phyloP scores from a whole-genome alignment of 495 filamentous ascomycete species.

The Thermothielavioides terrestris region DNA sequence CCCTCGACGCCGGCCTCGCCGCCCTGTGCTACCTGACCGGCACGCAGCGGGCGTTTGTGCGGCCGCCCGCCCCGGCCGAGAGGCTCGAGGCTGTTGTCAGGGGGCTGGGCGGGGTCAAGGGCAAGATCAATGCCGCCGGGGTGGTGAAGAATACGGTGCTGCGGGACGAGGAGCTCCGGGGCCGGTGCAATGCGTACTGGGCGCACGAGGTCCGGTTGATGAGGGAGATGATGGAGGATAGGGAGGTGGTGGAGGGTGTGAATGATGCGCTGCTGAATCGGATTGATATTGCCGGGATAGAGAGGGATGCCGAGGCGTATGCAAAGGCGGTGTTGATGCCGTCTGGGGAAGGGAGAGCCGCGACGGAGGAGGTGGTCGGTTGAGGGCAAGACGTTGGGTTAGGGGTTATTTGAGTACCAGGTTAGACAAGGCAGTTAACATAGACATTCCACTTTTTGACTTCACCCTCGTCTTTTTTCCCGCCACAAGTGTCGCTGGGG shows the following conservation, averaged over 20 bases:
- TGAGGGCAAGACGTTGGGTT: not conserved
- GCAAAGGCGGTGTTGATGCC: slow-evolving; percentile 37
- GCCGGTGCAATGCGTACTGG: slow-evolving; percentile 43
- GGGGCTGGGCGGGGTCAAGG: slow-evolving; percentile 31
- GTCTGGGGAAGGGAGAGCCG: slow-evolving; percentile 3
- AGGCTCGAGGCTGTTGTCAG: slow-evolving; percentile 37
- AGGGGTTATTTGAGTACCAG: not conserved
- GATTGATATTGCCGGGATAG: slow-evolving; percentile 41
- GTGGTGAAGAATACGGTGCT: slow-evolving; percentile 48
- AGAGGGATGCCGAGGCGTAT: slow-evolving; percentile 48
- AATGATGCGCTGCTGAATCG: slow-evolving; percentile 45
- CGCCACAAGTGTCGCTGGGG: too few relatives aligned
- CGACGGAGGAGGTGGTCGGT: slow-evolving; percentile 5
- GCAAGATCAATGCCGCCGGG: slow-evolving; percentile 42
- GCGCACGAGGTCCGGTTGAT: slow-evolving; percentile 44
- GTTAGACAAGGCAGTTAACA: too few relatives aligned
- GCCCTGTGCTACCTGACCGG: slow-evolving; percentile 59
- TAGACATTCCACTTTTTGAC: too few relatives aligned
- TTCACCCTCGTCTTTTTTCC: too few relatives aligned
- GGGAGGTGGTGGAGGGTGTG: slow-evolving; percentile 49
- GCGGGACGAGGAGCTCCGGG: slow-evolving; percentile 44
- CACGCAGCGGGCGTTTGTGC: slow-evolving; percentile 58
- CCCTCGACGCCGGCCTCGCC: slow-evolving; percentile 53
- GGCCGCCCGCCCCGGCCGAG: slow-evolving; percentile 37
- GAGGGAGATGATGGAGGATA: slow-evolving; percentile 51